These are phyloP conservation scores for Psilocybe azurescens DNA, from an alignment of 768 basidiomycete species.

Conservation along the genomic window DNA sequence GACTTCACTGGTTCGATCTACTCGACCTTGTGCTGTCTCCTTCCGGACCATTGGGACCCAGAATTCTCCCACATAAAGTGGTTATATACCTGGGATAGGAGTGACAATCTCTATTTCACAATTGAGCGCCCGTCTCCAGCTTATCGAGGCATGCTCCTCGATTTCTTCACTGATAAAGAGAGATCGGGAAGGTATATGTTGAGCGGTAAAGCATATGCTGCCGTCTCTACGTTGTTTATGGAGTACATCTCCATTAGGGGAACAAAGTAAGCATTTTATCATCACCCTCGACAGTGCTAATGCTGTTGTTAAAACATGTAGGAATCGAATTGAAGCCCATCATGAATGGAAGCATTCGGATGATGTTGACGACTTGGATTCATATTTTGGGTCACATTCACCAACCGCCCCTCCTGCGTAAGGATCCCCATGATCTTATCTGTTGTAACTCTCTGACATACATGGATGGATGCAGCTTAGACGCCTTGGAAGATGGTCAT, in stretches of 20 bases:
- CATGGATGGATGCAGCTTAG: not conserved
- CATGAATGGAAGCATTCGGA: not conserved
- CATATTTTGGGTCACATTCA: not conserved
- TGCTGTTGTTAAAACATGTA: not conserved
- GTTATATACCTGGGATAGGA: conserved; percentile 4
- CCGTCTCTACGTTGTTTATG: not conserved
- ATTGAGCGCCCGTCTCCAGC: conserved; percentile 4
- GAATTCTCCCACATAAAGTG: conserved; percentile 3
- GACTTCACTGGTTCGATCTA: conserved; percentile 5
- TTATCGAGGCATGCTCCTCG: conserved; percentile 1
- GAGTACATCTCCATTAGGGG: not conserved
- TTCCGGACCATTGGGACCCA: conserved; percentile 5
- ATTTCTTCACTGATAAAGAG: conserved; percentile 1
- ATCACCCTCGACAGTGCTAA: not conserved
- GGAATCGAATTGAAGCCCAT: not conserved
- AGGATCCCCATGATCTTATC: not conserved
- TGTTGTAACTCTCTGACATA: not conserved
- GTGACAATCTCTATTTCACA: not conserved
- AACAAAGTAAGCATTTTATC: not conserved
- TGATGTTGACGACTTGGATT: not conserved
- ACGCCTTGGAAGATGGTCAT: not conserved
- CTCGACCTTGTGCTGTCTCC: conserved; percentile 1
- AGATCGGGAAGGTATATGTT: not conserved
- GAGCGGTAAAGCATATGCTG: not conserved
- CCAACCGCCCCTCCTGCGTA: not conserved